These are phyloP conservation scores for Syzygium syzygioides DNA, from an alignment of 441 rosid species.

Conservation along the genomic window DNA sequence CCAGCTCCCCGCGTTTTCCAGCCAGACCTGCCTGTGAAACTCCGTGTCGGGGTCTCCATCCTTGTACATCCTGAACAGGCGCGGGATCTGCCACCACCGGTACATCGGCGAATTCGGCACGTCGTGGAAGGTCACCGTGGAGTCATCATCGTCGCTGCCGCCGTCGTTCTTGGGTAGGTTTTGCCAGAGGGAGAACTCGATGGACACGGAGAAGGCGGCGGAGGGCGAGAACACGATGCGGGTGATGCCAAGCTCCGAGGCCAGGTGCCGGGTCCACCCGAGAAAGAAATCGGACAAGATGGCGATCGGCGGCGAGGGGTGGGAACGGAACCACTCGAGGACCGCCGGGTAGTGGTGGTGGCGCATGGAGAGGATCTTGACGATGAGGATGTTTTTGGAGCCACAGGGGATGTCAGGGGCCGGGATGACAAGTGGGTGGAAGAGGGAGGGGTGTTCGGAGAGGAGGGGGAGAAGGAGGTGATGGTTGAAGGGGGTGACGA, in stretches of 20 bases:
- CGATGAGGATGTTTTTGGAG: conserved; percentile 6
- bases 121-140: too few species aligned
- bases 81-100: neutral
- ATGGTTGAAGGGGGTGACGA: conserved; percentile 35
- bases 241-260: neutral
- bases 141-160: neutral
- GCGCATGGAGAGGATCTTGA: conserved; percentile 28
- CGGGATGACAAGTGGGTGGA: conserved; percentile 35
- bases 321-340: conserved; percentile 29
- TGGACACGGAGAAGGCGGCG: neutral
- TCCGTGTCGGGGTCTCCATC: too few species aligned
- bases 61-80: neutral
- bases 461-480: conserved; percentile 28
- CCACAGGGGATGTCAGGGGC: conserved; percentile 24
- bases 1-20: neutral
- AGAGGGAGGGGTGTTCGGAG: conserved; percentile 11
- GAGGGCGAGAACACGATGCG: neutral
- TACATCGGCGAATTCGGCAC: neutral
- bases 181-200: neutral
- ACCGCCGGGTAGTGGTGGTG: conserved; percentile 32
- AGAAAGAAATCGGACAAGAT: conserved; percentile 11
- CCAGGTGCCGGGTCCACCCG: conserved; percentile 5
- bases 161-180: neutral
- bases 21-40: neutral
- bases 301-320: conserved; percentile 10